These are phyloP conservation scores for Pisolithus thermaeus DNA, from an alignment of 1,284 basidiomycete species.

Conservation along the genomic window DNA sequence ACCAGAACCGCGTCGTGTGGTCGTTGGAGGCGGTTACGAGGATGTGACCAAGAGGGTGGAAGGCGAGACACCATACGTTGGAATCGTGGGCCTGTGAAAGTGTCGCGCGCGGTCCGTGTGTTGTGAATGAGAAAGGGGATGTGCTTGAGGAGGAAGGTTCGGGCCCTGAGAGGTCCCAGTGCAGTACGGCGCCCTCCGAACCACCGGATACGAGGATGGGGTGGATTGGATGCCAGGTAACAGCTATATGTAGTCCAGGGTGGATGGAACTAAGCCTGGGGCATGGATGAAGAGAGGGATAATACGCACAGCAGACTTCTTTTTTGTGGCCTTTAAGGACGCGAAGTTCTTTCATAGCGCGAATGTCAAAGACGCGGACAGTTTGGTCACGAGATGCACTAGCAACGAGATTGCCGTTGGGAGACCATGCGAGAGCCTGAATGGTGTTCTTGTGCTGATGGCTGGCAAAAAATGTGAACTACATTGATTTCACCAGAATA, in stretches of 20 bases:
- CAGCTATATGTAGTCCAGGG: conserved; percentile 41
- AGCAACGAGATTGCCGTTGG: conserved; percentile 89
- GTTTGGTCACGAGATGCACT: conserved; percentile 93
- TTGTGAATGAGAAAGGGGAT: conserved; percentile 27
- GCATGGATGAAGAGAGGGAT: not conserved
- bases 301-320: conserved; percentile 90
- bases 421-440: conserved; percentile 89
- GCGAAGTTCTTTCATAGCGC: conserved; percentile 93
- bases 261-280: not conserved
- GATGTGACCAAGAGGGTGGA: conserved; percentile 94
- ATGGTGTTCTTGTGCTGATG: conserved; percentile 98
- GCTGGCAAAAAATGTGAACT: conserved; percentile 35
- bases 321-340: conserved; percentile 93
- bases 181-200: conserved; percentile 86
- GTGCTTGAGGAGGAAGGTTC: conserved; percentile 33
- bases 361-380: conserved; percentile 95
- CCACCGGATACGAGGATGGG: conserved; percentile 91
- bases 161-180: conserved; percentile 79
- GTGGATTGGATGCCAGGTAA: conserved; percentile 95
- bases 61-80: conserved; percentile 93
- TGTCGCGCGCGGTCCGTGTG: conserved; percentile 59
- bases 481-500: not conserved
- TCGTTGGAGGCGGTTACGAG: conserved; percentile 93
- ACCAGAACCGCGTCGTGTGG: conserved; percentile 98
- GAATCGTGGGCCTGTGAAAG: too few species aligned